Evolutionary conservation across 2,329 filamentous ascomycete species (phyloP), one percentile per base, ranked within the genome.

Genomic region (Myrmaecium sp.): DNA sequence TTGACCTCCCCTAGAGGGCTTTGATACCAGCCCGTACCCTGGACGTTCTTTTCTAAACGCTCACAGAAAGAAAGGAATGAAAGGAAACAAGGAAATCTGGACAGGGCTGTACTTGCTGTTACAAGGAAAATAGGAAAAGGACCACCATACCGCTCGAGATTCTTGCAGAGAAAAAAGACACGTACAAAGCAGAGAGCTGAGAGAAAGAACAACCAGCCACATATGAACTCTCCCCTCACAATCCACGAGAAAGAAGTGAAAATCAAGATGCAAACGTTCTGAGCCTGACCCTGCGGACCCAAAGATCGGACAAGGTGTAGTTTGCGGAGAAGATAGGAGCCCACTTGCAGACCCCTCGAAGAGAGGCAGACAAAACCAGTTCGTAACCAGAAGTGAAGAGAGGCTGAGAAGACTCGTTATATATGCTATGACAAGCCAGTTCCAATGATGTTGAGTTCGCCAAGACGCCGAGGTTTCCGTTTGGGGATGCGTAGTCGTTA

Each of bases 401-500:
- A 43, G 45, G 42, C 42, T 46, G 42, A 48, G 33, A 38, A 40
- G 44, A 51, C 45, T 49, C 46, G 40, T 49, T n/a, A n/a, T n/a
- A n/a, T n/a, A n/a, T n/a, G n/a, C n/a, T n/a, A n/a, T n/a, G n/a
- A n/a, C n/a, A n/a, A n/a, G n/a, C n/a, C n/a, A n/a, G n/a, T n/a
- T n/a, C n/a, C n/a, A n/a, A n/a, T n/a, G n/a, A n/a, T n/a, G n/a
- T 9, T 14, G 8, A 24, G 37, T 49, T 51, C 49, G 47, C 49
- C 49, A 48, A 51, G 47, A 51, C 48, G 48, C 49, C 48, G 24
- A 33, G 30, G 47, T 46, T 45, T 47, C 48, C 44, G 47, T 37
- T 41, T 43, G 42, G 44, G 42, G 39, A 51, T 51, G 47, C 47
- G 49, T 47, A 44, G 47, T 53, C 49, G 43, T 86, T 70, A 98